phyloP scores from a whole-genome alignment of 768 basidiomycete species.

The Rhizopogon roseolus region DNA sequence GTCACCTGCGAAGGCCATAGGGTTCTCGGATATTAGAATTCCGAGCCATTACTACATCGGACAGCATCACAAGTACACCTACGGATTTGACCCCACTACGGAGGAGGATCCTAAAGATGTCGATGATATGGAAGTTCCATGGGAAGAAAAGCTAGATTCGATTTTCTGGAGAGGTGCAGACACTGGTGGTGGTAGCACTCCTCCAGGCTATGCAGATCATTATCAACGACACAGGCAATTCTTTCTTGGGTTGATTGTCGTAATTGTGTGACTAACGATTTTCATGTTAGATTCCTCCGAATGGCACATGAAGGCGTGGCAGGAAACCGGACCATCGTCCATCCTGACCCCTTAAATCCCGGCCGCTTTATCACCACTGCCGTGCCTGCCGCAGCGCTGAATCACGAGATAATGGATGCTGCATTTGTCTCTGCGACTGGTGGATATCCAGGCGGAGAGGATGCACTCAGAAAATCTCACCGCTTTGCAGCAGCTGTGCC shows the following conservation, averaged over 20 bases:
- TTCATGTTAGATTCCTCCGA: slow-evolving; percentile 53
- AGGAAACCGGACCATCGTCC: slow-evolving; percentile 58
- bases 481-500: slow-evolving; percentile 74
- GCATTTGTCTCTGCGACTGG: slow-evolving; percentile 81
- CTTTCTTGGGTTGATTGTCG: slow-evolving; percentile 8
- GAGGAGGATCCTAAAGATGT: slow-evolving; percentile 68
- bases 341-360: slow-evolving; percentile 60
- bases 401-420: slow-evolving; percentile 79
- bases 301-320: slow-evolving; percentile 56
- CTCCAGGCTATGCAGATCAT: slow-evolving; percentile 72
- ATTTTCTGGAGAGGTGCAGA: slow-evolving; percentile 97
- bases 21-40: slow-evolving; percentile 88
- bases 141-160: slow-evolving; percentile 83
- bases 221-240: slow-evolving; percentile 84
- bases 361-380: slow-evolving; percentile 54
- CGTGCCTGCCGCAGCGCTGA: slow-evolving; percentile 58
- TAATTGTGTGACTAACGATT: background rate
- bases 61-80: slow-evolving; percentile 77
- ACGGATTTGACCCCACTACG: slow-evolving; percentile 76
- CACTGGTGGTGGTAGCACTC: slow-evolving; percentile 89
- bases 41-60: slow-evolving; percentile 97
- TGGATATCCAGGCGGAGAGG: slow-evolving; percentile 72
- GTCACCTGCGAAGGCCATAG: slow-evolving; percentile 82
- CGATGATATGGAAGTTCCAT: slow-evolving; percentile 83
- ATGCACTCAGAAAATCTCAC: slow-evolving; percentile 57